Base-by-base conservation (phyloP, 23 red algal genomes). In the Agarophyton chilense region DNA sequence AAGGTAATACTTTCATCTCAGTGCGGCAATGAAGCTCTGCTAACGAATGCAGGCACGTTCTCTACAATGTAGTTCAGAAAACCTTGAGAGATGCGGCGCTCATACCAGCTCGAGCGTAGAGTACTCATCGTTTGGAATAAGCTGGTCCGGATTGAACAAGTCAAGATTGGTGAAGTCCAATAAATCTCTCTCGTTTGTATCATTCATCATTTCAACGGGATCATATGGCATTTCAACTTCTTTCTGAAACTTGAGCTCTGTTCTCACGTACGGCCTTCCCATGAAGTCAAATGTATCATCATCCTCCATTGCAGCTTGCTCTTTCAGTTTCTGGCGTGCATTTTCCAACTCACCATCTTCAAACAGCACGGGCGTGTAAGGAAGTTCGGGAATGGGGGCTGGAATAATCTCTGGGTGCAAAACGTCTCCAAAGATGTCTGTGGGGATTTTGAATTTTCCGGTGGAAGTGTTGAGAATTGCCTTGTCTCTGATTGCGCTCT, bases 321-420 rank as follows among this genome's bases (percentile, higher is more conserved):
- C 68, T 11, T 49, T 21, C 0, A 74, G 68, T 74, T n/a, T 74
- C 33, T 38, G 19, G 13, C 68, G 68, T 18, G 68, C 68, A 46
- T 25, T 49, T n/a, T 74, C 40, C 25, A 74, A 25, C 68, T 74
- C 68, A 18, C 33, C 68, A 25, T 74, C 68, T 17, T 74, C 68
- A 74, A 74, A 74, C 40, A 74, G 68, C 24, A 74, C 68, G 40
- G 68, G 68, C 0, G 68, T 39, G 68, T 74, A 74, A 4, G 68
- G 68, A 47, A 47, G 17, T 16, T 74, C 41, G 21, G 68, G 19
- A 26, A 47, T 17, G 21, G 68, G 68, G 41, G 38, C 68, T 19
- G 68, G 68, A 13, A 74, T 43, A 49, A 74, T 45, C 68, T 74
- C 68, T 25, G 68, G 68, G 41, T 74, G 29, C 25, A 74, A 18